Evolutionary conservation across 2,329 filamentous ascomycete genomes (phyloP).

Genomic region (Curvularia lunata): DNA sequence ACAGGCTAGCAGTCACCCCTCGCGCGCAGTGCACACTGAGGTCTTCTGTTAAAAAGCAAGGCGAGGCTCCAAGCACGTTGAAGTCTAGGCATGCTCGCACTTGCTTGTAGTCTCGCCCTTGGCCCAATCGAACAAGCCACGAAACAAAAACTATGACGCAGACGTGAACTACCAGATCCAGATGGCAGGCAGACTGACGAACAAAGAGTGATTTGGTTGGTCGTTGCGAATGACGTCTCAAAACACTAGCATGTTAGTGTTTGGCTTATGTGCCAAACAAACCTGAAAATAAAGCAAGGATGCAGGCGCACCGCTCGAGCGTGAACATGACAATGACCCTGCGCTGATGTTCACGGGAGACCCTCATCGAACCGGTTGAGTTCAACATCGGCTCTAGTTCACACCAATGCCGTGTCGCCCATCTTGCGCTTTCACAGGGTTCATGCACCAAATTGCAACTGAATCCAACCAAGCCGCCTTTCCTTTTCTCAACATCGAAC

Average conservation of each 20-base stretch:
- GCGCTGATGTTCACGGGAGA: not conserved
- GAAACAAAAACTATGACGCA: not conserved
- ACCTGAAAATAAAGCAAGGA: not conserved
- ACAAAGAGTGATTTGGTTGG: not conserved
- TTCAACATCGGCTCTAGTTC: not conserved
- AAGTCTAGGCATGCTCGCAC: not conserved
- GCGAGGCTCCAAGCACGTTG: not conserved
- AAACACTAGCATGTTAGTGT: not conserved
- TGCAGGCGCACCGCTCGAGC: not conserved
- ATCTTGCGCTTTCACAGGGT: not conserved
- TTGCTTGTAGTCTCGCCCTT: not conserved
- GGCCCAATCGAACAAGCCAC: not conserved
- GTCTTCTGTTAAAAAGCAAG: not conserved
- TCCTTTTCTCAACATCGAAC: not conserved
- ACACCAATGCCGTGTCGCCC: not conserved
- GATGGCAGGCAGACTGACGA: not conserved
- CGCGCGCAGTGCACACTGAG: not conserved
- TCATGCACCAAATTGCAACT: not conserved
- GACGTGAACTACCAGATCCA: not conserved
- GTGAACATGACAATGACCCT: not conserved
- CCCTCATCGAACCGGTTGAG: not conserved
- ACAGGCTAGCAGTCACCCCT: not conserved
- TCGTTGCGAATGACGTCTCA: not conserved
- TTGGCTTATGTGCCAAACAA: not conserved
- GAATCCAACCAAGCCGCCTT: not conserved